A percentile compares a stretch with the other conserved stretches of the same genome.
phyloP scores from a whole-genome alignment of 148 eudicot species.

The Fagopyrum tataricum region DNA sequence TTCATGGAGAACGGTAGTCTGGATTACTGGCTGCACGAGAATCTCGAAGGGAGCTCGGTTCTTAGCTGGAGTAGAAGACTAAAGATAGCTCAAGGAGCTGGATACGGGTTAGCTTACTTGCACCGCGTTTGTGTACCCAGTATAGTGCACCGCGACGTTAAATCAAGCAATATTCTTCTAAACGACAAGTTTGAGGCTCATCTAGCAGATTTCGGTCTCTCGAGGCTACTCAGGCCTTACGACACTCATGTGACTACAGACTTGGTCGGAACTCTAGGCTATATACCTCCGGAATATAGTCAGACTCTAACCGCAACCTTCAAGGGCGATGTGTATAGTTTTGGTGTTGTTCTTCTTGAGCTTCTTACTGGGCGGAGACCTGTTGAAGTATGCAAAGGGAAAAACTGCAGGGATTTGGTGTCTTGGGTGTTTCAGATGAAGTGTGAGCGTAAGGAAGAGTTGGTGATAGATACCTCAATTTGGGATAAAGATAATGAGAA shows the following conservation, averaged over 20 bases:
- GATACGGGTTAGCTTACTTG: constrained; percentile 67
- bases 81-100: constrained; percentile 85
- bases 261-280: constrained; percentile 88
- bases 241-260: constrained; percentile 96
- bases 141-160: constrained; percentile 80
- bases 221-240: constrained; percentile 68
- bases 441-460: constrained; percentile 54
- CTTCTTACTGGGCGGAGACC: constrained; percentile 83
- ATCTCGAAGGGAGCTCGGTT: constrained; percentile 55
- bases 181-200: constrained; percentile 85
- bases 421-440: constrained; percentile 91
- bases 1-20: constrained; percentile 94
- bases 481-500: constrained; percentile 52
- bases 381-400: constrained; percentile 84
- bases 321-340: constrained; percentile 92
- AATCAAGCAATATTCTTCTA: constrained; percentile 85
- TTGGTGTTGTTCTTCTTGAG: constrained; percentile 88
- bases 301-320: constrained; percentile 87
- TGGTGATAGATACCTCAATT: constrained; percentile 59
- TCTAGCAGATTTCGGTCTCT: constrained; percentile 86
- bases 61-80: constrained; percentile 61
- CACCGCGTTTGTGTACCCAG: constrained; percentile 59
- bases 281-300: constrained; percentile 92
- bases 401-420: constrained; percentile 73
- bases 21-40: constrained; percentile 91